Base-by-base conservation (phyloP, 306 rosid species). In the Cucurbita argyrosperma region DNA sequence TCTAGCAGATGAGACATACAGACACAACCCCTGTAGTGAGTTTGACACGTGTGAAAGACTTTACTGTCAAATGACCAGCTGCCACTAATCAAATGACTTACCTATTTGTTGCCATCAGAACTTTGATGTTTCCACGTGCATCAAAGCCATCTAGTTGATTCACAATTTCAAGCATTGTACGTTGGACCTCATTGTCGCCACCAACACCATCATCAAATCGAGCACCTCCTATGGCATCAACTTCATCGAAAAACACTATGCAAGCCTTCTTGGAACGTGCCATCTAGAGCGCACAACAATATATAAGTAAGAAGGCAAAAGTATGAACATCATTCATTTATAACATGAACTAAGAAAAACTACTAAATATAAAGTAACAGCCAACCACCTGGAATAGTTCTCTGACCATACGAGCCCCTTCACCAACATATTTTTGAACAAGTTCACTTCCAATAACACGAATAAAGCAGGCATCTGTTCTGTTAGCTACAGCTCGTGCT, bases 161-260 rank as follows among this genome's bases (percentile, higher is more conserved):
- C 78, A 95, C 96, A 79, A 95, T 91, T 81, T 95, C 99, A 81
- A 95, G 96, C 97, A 95, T 91, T 0, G 97, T 95, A 3, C 99
- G 91, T 53, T 95, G 99, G 80, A 95, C 99, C 77, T 95, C 97
- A 53, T 91, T 95, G 76, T 95, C 99, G 30, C 97, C 99, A 43
- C 97, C 99, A 63, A 91, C 97, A 76, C 97, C 97, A 79, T 91
- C 99, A 47, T 95, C 99, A 86, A 95, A 95, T 3, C 97, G 85
- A 2, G 99, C 99, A 79, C 97, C 97, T 80, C 97, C 99, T n/a
- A 95, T 95, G 69, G 99, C 99, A 84, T 95, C 99, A 21, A 95
- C 88, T 86, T 95, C 99, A 84, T 95, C 99, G 49, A 95, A 89
- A 79, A 95, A 95, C 67, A 95, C 97, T 78, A 95, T 95, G 75